These are phyloP conservation scores for Solanum neorickii DNA, from an alignment of 257 asterid species.

Conservation along the genomic window DNA sequence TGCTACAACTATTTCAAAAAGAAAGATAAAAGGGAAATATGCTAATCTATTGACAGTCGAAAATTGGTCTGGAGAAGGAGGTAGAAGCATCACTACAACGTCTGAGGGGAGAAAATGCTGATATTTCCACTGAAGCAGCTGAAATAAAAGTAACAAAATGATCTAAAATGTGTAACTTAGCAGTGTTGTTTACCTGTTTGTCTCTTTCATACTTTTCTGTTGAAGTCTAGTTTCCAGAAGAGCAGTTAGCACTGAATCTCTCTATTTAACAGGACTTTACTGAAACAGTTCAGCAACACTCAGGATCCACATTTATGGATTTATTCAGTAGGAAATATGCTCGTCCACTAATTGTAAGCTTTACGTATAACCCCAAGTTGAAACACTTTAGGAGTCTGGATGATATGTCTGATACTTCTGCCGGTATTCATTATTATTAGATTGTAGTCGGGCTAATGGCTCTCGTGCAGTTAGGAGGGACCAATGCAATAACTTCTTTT, in stretches of 20 bases:
- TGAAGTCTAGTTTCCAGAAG: background rate
- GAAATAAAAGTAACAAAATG: constrained; percentile 10
- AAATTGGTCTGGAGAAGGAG: constrained; percentile 6
- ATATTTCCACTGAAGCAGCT: constrained; percentile 23
- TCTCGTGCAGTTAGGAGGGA: constrained; percentile 26
- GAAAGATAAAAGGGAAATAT: background rate
- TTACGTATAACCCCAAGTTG: background rate
- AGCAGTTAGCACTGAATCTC: background rate
- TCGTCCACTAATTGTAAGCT: constrained; percentile 19
- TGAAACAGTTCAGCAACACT: background rate
- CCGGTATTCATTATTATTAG: background rate
- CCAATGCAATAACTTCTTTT: constrained; percentile 14
- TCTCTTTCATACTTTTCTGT: background rate
- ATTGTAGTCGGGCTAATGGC: constrained; percentile 19
- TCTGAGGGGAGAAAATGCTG: constrained; percentile 16
- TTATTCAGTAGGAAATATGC: constrained; percentile 15
- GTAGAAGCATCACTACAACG: constrained; percentile 12
- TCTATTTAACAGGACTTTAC: constrained; percentile 14
- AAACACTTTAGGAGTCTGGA: background rate
- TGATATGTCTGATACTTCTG: background rate
- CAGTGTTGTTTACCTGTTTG: background rate
- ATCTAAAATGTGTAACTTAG: background rate
- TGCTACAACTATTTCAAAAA: background rate
- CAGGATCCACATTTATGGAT: constrained; percentile 13
- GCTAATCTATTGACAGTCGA: constrained; percentile 7